Percentiles rank a stretch among this genome's conserved stretches.
phyloP scores from a whole-genome alignment of 495 filamentous ascomycete species.

The Immersiella caudata region DNA sequence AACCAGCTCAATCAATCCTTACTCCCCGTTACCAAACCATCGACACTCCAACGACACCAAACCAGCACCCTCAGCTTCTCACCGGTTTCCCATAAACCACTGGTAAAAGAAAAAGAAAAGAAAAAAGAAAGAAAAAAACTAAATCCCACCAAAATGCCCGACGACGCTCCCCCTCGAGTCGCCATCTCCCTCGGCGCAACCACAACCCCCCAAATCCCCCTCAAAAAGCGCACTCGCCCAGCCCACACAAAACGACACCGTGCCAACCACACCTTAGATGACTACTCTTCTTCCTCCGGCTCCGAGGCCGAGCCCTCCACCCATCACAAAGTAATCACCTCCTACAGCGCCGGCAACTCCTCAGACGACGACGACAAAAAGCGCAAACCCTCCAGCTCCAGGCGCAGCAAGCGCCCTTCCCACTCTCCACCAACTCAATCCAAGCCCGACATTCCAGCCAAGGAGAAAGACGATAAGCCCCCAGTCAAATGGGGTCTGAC shows the following conservation, averaged over 20 bases:
- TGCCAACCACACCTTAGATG: slow-evolving; percentile 34
- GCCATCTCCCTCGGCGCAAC: slow-evolving; percentile 42
- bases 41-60: too few relatives aligned
- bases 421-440: background rate
- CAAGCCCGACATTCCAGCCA: slow-evolving; percentile 29
- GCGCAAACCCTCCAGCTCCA: background rate
- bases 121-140: background rate
- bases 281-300: slow-evolving; percentile 38
- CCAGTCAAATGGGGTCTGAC: slow-evolving; percentile 50
- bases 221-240: slow-evolving; percentile 39
- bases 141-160: slow-evolving; percentile 26
- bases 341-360: slow-evolving; percentile 13
- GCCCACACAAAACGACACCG: slow-evolving; percentile 44
- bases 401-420: background rate
- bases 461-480: slow-evolving; percentile 39
- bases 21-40: too few relatives aligned
- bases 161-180: slow-evolving; percentile 35
- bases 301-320: slow-evolving; percentile 31
- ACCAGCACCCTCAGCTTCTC: too few relatives aligned
- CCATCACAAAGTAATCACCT: slow-evolving; percentile 44
- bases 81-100: too few relatives aligned
- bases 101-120: too few relatives aligned
- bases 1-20: too few relatives aligned
- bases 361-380: background rate
- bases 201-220: slow-evolving; percentile 21